Evolutionary conservation across 2,329 filamentous ascomycete species (phyloP), one percentile per base, ranked within the genome.

Genomic region (Harringtonia aguacate): DNA sequence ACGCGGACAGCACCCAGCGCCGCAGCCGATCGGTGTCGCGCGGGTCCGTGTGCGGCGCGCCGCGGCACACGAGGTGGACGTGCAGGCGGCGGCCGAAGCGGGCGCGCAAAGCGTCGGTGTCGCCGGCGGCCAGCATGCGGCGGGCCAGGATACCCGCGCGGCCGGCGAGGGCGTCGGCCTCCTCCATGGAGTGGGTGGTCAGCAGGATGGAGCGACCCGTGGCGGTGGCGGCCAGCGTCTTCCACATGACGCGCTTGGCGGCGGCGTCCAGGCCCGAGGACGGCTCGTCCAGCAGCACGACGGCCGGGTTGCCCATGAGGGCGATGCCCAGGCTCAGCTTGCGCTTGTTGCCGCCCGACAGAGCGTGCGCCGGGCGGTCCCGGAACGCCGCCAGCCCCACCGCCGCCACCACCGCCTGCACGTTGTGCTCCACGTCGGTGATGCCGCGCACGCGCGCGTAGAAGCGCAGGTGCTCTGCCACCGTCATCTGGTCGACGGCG

Each of bases 161-260:
- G 27, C 79, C 79, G 0, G 89, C 89, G 3, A 97, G 70, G 1
- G 88, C 88, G 56, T 94, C 87, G 1, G 89, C 90, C 63, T 95
- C 90, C 60, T 95, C 89, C 88, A 95, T 95, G 39, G 79, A 86
- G 61, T 97, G 90, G 0, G 90, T 95, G 0, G 90, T 95, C 17
- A 97, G 73, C 2, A 97, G 70, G 15, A 95, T 77, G 0, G 82
- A 85, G n/a, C 89, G 76, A 0, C 87, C 87, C 0, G 79, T 75
- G 0, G 83, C 80, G 4, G 89, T 80, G 2, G 79, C 73, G 4
- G 77, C 76, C 1, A 95, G 70, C 0, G 88, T 94, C 45, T 78
- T 78, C 90, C 90, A 95, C 85, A 97, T 94, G 51, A 94, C 75
- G 35, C 90, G 77, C 61, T 95, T 95, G 0, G 86, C 83, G 0